Percentiles rank a stretch among this genome's conserved stretches.
These are phyloP conservation scores for Magnolia sinica DNA, from an alignment of 164 flowering plant genomes.

Conservation along the genomic window DNA sequence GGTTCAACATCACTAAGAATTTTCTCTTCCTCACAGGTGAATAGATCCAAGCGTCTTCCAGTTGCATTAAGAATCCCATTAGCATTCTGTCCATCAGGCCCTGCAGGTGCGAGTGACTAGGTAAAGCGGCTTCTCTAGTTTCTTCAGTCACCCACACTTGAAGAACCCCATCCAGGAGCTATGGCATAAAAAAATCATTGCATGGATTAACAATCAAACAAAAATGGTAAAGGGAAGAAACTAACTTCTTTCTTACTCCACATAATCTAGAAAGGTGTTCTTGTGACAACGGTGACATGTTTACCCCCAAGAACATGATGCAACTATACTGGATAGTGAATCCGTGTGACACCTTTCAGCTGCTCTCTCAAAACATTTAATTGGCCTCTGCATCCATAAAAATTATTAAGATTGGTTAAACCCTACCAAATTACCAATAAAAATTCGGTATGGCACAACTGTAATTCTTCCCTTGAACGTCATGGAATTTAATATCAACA, in stretches of 20 bases:
- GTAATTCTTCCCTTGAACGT: too few species aligned
- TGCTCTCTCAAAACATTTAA: too few species aligned
- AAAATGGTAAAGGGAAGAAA: neutral
- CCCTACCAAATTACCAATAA: too few species aligned
- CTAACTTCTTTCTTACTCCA: conserved; percentile 68
- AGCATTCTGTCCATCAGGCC: conserved; percentile 23
- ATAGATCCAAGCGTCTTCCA: conserved; percentile 55
- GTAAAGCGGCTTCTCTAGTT: conserved; percentile 31
- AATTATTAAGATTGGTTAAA: too few species aligned
- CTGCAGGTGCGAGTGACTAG: conserved; percentile 30
- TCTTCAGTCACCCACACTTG: conserved; percentile 25
- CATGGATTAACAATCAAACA: neutral
- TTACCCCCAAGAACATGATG: conserved; percentile 96
- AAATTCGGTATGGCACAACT: too few species aligned
- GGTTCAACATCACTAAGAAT: too few species aligned
- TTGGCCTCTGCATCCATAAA: too few species aligned
- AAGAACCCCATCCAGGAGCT: conserved; percentile 24
- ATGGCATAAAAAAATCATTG: neutral
- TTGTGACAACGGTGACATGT: conserved; percentile 83
- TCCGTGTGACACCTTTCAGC: too few species aligned
- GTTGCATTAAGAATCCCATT: conserved; percentile 41
- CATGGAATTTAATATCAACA: too few species aligned
- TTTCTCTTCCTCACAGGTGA: conserved; percentile 64
- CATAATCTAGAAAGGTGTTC: conserved; percentile 68
- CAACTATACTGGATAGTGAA: conserved; percentile 39